Evolutionary conservation across 2,329 filamentous ascomycete genomes (phyloP), one percentile per base, ranked within the genome.

Genomic region (Cordyceps javanica): DNA sequence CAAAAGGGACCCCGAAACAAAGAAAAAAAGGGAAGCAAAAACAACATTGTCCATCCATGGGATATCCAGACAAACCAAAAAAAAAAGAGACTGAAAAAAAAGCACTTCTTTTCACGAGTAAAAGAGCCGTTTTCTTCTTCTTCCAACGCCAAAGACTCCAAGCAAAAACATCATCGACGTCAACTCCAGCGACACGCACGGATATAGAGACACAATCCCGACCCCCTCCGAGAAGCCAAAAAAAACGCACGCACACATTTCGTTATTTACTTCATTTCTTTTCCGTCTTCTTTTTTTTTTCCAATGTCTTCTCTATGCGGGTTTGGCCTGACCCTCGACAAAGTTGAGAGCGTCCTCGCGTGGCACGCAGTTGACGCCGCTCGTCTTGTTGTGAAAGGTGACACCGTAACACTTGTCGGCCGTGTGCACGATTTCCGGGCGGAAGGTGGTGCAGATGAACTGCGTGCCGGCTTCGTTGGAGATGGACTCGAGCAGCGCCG

Each of bases 331-430:
- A 21, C 91, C 93, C 70, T 97, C 93, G 13, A 99, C 92, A 70
- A 99, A 99, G 68, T 90, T 87, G 64, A 99, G 77, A 28, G 94
- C 94, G 66, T 94, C 90, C 62, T 96, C 90, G 57, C 86, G 85
- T 61, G 84, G 87, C 51, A 97, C 92, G 54, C 93, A 93, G 74
- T 94, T 90, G 67, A 99, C 96, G 39, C 86, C 90, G 75, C 90
- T 96, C 63, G 92, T 95, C 81, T 97, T 97, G 73, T 92, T 93
- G 63, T 85, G 83, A 73, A 93, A 97, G 53, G 90, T 91, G 53
- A 99, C 94, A 60, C 94, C 94, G 72, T 99, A 99, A 74, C 93
- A 97, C 77, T 96, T 96, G 77, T 97, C 92, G 3, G 94, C 94
- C 21, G 97, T 91, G 60, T 89, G 84, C 62, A 99, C 82, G 81